Conservation (phyloP, 306 rosid species). For the Castanea crenata region DNA sequence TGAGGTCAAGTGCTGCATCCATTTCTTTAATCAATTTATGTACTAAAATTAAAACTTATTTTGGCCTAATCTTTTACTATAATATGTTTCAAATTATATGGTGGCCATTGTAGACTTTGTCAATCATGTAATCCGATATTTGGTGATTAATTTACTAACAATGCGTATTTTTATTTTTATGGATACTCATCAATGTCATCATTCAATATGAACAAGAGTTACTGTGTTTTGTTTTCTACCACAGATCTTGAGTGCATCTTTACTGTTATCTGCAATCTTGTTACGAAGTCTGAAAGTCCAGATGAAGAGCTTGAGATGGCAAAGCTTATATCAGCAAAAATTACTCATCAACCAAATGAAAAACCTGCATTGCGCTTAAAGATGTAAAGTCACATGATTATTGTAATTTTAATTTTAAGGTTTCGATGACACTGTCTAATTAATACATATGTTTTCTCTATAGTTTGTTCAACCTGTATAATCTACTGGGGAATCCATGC, state of each 20-base stretch:
- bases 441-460: constrained; percentile 4
- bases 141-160: background rate
- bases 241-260: constrained; percentile 84
- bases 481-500: constrained; percentile 74
- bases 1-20: background rate
- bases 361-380: constrained; percentile 81
- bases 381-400: constrained; percentile 48
- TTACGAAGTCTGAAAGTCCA: constrained; percentile 66
- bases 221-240: constrained; percentile 3
- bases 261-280: constrained; percentile 80
- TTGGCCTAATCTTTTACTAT: background rate
- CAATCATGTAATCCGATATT: background rate
- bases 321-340: constrained; percentile 62
- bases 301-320: constrained; percentile 79
- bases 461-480: constrained; percentile 91
- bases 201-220: constrained; percentile 3
- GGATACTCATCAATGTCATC: background rate
- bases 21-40: background rate
- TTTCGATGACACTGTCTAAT: background rate
- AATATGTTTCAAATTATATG: constrained; percentile 3
- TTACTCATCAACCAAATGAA: constrained; percentile 68
- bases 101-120: too few species aligned
- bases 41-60: background rate
- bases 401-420: background rate
- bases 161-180: background rate